These are phyloP conservation scores for Leishmania lainsoni DNA, from an alignment of 208 protist genomes.

Conservation along the genomic window DNA sequence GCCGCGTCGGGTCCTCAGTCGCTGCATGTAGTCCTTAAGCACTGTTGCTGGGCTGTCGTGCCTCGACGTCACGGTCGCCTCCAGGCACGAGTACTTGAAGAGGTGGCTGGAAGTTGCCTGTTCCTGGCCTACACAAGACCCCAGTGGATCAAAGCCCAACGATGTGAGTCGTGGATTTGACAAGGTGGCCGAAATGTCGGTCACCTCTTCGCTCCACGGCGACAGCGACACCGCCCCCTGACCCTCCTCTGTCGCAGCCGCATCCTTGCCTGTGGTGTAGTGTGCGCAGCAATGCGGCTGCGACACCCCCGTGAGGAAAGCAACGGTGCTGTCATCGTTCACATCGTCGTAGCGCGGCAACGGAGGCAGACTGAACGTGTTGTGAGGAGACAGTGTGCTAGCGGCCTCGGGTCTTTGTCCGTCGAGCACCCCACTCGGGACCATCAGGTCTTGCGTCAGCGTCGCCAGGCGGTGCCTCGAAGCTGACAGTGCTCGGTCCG, in stretches of 20 bases:
- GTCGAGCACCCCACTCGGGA: background rate
- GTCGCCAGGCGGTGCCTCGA: background rate
- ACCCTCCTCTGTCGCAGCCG: background rate
- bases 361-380: constrained; percentile 6
- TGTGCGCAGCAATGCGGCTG: constrained; percentile 11
- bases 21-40: background rate
- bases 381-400: background rate
- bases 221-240: background rate
- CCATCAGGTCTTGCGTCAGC: background rate
- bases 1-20: background rate
- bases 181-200: background rate
- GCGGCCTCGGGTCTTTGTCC: background rate
- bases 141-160: too few species aligned
- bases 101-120: background rate
- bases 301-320: background rate
- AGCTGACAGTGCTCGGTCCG: too few species aligned
- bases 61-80: background rate
- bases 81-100: background rate
- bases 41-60: background rate
- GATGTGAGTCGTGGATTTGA: background rate
- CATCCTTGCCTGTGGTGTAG: background rate
- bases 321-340: background rate
- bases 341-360: background rate
- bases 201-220: background rate
- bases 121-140: background rate